Evolutionary conservation across 2,329 filamentous ascomycete genomes (phyloP).

Genomic region (Lachnellula cervina): DNA sequence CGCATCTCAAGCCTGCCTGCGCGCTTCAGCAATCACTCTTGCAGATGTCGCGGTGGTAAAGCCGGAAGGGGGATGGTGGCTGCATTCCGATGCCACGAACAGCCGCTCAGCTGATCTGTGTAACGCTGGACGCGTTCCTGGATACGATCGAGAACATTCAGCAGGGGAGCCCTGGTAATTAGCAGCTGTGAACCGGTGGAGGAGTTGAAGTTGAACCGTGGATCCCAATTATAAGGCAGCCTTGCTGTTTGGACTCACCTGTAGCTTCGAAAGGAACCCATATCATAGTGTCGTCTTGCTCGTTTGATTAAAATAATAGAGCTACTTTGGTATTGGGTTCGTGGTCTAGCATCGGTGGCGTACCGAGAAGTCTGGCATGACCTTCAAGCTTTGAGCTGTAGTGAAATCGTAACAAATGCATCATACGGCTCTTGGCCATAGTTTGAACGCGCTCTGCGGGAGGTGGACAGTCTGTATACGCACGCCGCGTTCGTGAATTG

Average conservation of each 20-base stretch:
- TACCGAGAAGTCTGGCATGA: background rate
- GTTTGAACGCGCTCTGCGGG: conserved; percentile 4
- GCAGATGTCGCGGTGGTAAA: background rate
- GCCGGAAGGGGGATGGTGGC: background rate
- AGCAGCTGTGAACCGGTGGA: conserved; percentile 29
- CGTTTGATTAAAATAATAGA: background rate
- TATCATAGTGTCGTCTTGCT: conserved; percentile 15
- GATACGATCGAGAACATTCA: conserved; percentile 2
- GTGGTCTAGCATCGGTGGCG: background rate
- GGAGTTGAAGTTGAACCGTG: conserved; percentile 10
- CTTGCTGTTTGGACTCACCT: conserved; percentile 21
- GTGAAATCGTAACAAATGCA: background rate
- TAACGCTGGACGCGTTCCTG: conserved; percentile 17
- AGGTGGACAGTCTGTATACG: conserved; percentile 1
- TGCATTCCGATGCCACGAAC: background rate
- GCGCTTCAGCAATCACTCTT: background rate
- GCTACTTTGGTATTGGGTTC: conserved; percentile 7
- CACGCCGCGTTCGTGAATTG: conserved; percentile 2
- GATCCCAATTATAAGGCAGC: conserved; percentile 5
- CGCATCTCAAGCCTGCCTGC: background rate
- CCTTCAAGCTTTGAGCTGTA: background rate
- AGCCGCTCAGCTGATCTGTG: conserved; percentile 5
- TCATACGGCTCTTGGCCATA: too few species aligned
- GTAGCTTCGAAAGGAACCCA: conserved; percentile 21
- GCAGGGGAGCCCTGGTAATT: conserved; percentile 8